phyloP scores from a whole-genome alignment of 768 basidiomycete species.

The Boletus bicolor region DNA sequence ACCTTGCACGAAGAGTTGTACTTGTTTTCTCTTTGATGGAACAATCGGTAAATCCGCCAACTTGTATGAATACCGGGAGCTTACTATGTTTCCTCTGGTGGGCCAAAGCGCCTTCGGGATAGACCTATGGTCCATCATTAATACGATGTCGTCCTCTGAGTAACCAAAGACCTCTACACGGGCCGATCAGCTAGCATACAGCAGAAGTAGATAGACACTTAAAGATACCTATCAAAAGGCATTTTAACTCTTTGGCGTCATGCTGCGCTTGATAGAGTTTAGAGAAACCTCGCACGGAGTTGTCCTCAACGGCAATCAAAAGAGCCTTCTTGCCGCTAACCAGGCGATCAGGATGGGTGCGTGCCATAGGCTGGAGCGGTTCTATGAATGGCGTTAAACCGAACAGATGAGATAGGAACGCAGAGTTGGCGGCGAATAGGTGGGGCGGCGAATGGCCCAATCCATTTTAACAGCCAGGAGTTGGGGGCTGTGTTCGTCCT shows the following conservation, averaged over 20 bases:
- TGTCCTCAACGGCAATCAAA: conserved; percentile 22
- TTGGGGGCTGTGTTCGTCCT: background rate
- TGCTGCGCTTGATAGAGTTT: conserved; percentile 12
- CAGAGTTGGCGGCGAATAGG: background rate
- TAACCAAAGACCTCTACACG: conserved; percentile 39
- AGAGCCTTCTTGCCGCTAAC: conserved; percentile 15
- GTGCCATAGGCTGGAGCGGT: conserved; percentile 5
- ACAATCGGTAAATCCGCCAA: background rate
- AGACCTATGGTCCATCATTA: conserved; percentile 39
- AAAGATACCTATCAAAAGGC: conserved; percentile 22
- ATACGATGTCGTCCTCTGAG: conserved; percentile 35
- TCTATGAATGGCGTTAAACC: background rate
- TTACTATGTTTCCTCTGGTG: conserved; percentile 44
- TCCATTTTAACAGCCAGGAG: background rate
- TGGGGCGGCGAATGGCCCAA: background rate
- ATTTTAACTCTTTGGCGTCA: conserved; percentile 14
- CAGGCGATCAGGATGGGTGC: background rate
- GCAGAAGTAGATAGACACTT: background rate
- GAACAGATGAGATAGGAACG: conserved; percentile 14
- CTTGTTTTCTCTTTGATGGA: conserved; percentile 38
- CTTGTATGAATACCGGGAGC: conserved; percentile 7
- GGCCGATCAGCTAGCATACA: background rate
- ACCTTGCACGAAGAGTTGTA: conserved; percentile 42
- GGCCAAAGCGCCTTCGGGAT: conserved; percentile 35
- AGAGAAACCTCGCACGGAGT: background rate